phyloP scores from a whole-genome alignment of 306 rosid species.

The Vicia villosa region DNA sequence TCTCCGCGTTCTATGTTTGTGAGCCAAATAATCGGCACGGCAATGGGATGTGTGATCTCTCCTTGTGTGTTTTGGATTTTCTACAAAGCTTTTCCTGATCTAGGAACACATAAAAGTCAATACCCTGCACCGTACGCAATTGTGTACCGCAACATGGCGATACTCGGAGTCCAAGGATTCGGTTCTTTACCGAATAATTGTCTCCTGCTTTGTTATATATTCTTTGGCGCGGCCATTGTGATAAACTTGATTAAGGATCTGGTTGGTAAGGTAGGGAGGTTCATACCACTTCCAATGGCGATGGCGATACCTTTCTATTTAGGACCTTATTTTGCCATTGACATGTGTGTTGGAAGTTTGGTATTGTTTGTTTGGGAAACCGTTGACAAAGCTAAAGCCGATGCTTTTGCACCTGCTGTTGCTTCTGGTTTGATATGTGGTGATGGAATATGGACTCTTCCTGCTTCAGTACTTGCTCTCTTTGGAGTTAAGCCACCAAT shows the following conservation, averaged over 20 bases:
- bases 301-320: conserved; percentile 61
- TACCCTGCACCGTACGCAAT: conserved; percentile 48
- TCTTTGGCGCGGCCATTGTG: conserved; percentile 42
- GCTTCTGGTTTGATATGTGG: conserved; percentile 70
- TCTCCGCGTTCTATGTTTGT: conserved; percentile 59
- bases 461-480: conserved; percentile 56
- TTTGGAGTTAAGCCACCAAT: conserved; percentile 60
- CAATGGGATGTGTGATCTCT: conserved; percentile 56
- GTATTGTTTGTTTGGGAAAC: conserved; percentile 49
- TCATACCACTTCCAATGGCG: conserved; percentile 58
- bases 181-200: conserved; percentile 47
- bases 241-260: conserved; percentile 45
- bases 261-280: conserved; percentile 49
- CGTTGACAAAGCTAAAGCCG: conserved; percentile 48
- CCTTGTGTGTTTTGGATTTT: conserved; percentile 60
- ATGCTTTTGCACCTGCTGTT: conserved; percentile 54
- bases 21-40: conserved; percentile 57
- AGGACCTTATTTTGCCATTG: conserved; percentile 56
- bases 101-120: conserved; percentile 43
- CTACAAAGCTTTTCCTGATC: conserved; percentile 53
- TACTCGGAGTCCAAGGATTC: conserved; percentile 49
- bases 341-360: conserved; percentile 60
- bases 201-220: conserved; percentile 45
- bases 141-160: conserved; percentile 54
- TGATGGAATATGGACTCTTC: conserved; percentile 57